These are phyloP conservation scores for Malus asiatica DNA, from an alignment of 306 rosid genomes.

Conservation along the genomic window DNA sequence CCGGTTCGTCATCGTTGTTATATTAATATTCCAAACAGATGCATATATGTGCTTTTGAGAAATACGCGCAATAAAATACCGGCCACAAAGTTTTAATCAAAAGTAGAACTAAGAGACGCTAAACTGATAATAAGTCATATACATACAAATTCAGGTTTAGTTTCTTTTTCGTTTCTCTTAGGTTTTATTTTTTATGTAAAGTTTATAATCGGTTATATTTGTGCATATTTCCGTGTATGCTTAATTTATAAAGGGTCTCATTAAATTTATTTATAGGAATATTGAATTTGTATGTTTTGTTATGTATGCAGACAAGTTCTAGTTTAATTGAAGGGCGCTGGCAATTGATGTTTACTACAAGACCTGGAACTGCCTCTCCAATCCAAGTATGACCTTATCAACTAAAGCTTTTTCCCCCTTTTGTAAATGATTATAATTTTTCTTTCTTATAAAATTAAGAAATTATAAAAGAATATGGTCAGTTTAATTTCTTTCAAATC, in stretches of 20 bases:
- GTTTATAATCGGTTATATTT: background rate
- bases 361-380: constrained; percentile 89
- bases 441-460: background rate
- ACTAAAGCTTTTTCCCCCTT: background rate
- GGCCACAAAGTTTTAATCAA: too few species aligned
- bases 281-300: background rate
- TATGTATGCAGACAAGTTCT: constrained; percentile 58
- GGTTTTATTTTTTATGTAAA: background rate
- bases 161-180: background rate
- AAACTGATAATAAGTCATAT: too few species aligned
- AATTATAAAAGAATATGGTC: background rate
- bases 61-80: too few species aligned
- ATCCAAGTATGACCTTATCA: constrained; percentile 51
- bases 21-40: too few species aligned
- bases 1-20: constrained; percentile 47
- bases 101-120: too few species aligned
- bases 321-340: constrained; percentile 78
- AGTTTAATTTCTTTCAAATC: background rate
- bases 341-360: constrained; percentile 87
- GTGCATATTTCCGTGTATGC: too few species aligned
- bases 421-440: too few species aligned
- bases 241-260: background rate
- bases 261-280: background rate
- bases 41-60: too few species aligned
- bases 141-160: too few species aligned